These are phyloP conservation scores for Toxoplasma gondii DNA, from an alignment of 169 alveolate genomes.

Conservation along the genomic window DNA sequence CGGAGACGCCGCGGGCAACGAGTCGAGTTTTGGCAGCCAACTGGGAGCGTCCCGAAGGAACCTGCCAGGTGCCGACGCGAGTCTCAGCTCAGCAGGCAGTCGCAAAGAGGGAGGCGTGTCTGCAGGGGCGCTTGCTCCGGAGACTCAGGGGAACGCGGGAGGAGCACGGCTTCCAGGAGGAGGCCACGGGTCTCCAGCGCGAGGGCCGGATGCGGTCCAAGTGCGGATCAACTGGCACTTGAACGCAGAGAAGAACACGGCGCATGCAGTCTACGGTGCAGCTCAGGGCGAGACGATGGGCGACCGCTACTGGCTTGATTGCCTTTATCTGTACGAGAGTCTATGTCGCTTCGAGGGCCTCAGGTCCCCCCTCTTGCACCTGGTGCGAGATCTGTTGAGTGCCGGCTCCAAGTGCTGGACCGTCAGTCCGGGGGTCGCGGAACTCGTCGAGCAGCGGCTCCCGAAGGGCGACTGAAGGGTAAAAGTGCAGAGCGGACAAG, in stretches of 20 bases:
- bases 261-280: neutral
- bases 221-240: neutral
- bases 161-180: neutral
- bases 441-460: neutral
- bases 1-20: too few relatives aligned
- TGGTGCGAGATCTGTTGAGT: neutral
- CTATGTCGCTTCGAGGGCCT: neutral
- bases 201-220: neutral
- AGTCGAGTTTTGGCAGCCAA: too few relatives aligned
- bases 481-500: neutral
- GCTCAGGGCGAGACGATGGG: conserved; percentile 9
- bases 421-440: conserved; percentile 27
- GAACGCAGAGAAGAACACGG: neutral
- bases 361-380: neutral
- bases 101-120: too few relatives aligned
- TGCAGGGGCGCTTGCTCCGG: too few relatives aligned
- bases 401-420: conserved; percentile 41
- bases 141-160: neutral
- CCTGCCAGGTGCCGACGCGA: neutral
- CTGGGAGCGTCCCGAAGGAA: too few relatives aligned
- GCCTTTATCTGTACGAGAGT: conserved; percentile 17
- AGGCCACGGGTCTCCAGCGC: neutral
- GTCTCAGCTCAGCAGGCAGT: neutral
- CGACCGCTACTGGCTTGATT: conserved; percentile 20
- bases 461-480: neutral